Evolutionary conservation across 768 basidiomycete genomes (phyloP), one percentile per base, ranked within the genome.

Genomic region (Rossbeevera mucosa): DNA sequence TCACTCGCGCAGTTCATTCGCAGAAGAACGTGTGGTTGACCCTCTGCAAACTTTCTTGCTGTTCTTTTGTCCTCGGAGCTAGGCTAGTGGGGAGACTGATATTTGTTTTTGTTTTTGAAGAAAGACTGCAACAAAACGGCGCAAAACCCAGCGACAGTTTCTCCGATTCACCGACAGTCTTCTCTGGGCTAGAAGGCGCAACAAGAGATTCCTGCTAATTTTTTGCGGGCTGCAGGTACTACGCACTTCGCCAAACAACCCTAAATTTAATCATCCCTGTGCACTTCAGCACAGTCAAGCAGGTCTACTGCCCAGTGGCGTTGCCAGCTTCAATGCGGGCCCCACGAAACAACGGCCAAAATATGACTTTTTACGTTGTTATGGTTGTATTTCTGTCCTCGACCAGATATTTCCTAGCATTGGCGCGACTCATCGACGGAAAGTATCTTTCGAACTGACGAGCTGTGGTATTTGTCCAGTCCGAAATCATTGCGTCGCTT

Each of bases 71-170:
- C 50, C 33, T 50, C 41, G 46, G 43, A 40, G 42, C 50, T 21
- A 16, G 40, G 36, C 49, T 6, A 50, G 44, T 41, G 43, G 38
- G 33, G 38, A 36, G 31, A 38, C 24, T 51, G 38, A 45, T 60
- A 52, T 60, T 60, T 60, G 59, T 52, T 61, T 57, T 51, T 60
- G 59, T 60, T 60, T 57, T 60, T 47, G 30, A 14, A 30, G 48
- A 33, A 30, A 46, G 21, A 24, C 8, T 2, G 26, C 29, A 25
- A 45, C 31, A 30, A 42, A 30, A 20, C 28, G 42, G 28, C 50
- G 44, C 42, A 50, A 61, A 61, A 58, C 55, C 55, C 60, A 60
- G 55, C 55, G 54, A 60, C 59, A 50, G 22, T 52, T 59, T 56
- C 59, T 59, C 54, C 59, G 59, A 60, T 44, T 54, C 43, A 55